Percentiles rank a stretch among this genome's conserved stretches.
These are phyloP conservation scores for Cardamine resedifolia DNA, from an alignment of 345 rosid genomes.

Conservation along the genomic window DNA sequence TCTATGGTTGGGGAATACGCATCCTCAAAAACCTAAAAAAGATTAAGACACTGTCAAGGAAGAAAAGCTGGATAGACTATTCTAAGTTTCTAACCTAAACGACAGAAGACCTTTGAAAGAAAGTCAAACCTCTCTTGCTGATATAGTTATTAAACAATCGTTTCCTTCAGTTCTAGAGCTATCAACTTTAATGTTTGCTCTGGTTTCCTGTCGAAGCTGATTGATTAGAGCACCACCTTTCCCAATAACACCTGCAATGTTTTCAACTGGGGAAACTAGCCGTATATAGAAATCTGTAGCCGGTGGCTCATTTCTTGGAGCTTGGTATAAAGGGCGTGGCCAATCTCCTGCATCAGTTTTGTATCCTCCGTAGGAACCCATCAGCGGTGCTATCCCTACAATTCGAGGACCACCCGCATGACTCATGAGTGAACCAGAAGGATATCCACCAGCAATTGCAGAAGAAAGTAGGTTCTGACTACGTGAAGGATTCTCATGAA, in stretches of 20 bases:
- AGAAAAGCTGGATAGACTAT: slow-evolving; percentile 15
- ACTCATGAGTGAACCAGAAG: slow-evolving; percentile 62
- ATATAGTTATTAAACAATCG: slow-evolving; percentile 81
- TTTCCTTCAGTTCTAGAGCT: slow-evolving; percentile 80
- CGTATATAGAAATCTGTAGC: slow-evolving; percentile 77
- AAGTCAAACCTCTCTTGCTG: slow-evolving; percentile 80
- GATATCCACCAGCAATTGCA: slow-evolving; percentile 53
- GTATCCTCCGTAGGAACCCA: slow-evolving; percentile 81
- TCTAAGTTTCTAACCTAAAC: neutral
- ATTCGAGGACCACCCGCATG: slow-evolving; percentile 62
- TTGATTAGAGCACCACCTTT: slow-evolving; percentile 90
- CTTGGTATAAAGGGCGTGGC: slow-evolving; percentile 70
- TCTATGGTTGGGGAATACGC: slow-evolving; percentile 81
- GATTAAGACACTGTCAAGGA: slow-evolving; percentile 12
- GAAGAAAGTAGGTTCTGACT: slow-evolving; percentile 78
- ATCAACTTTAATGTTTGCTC: slow-evolving; percentile 88
- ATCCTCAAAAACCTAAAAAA: slow-evolving; percentile 72
- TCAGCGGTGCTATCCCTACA: slow-evolving; percentile 77
- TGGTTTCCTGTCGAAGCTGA: slow-evolving; percentile 88
- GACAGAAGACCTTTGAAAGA: neutral
- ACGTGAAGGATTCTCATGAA: slow-evolving; percentile 91
- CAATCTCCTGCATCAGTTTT: slow-evolving; percentile 77
- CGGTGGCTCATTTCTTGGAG: slow-evolving; percentile 79
- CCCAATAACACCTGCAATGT: slow-evolving; percentile 93
- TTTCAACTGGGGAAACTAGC: slow-evolving; percentile 72